phyloP scores from a whole-genome alignment of 306 rosid species.

The Cucumis hystrix region DNA sequence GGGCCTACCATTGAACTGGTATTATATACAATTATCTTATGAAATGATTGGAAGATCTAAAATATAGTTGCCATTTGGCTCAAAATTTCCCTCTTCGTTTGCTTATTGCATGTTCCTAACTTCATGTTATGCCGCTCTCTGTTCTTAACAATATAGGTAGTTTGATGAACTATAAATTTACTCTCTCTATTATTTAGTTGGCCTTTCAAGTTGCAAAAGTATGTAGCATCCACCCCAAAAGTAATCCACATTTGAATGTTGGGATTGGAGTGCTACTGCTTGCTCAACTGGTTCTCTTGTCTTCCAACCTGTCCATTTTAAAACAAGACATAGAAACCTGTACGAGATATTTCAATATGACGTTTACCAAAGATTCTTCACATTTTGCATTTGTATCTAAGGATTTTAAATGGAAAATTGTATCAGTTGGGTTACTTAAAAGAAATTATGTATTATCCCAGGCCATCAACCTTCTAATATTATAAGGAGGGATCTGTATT shows the following conservation, averaged over 20 bases:
- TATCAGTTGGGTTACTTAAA: constrained; percentile 12
- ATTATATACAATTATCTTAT: not conserved
- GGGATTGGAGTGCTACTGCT: not conserved
- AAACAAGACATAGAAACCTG: not conserved
- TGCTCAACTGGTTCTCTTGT: not conserved
- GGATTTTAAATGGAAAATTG: not conserved
- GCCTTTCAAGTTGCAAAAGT: not conserved
- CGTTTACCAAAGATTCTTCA: not conserved
- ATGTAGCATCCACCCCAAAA: not conserved
- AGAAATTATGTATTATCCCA: constrained; percentile 18
- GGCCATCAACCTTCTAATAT: constrained; percentile 27
- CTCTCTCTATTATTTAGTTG: not conserved
- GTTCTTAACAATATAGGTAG: not conserved
- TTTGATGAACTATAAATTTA: not conserved
- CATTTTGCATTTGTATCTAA: not conserved
- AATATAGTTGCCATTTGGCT: not conserved
- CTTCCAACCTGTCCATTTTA: not conserved
- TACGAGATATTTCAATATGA: not conserved
- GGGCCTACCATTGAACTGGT: not conserved
- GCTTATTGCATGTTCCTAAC: not conserved
- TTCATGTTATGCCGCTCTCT: not conserved
- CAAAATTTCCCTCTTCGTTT: not conserved
- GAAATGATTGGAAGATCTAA: not conserved
- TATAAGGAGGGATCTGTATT: constrained; percentile 42
- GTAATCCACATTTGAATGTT: not conserved